Base-by-base conservation (phyloP, 176 grass and related monocot genomes). In the Zea luxurians region DNA sequence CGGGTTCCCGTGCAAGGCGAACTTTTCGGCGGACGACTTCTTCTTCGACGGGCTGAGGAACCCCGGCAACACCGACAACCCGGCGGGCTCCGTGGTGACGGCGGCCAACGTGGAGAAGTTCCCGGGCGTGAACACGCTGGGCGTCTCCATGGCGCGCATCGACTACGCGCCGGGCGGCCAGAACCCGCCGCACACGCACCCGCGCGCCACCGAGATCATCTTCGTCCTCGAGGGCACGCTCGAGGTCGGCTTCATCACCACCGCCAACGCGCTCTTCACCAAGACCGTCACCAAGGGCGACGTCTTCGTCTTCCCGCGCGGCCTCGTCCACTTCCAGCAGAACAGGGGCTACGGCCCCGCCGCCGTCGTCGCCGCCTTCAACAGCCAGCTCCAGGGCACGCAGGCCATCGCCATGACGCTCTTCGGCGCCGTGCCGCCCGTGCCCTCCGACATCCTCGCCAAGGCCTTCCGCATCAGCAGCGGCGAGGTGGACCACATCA, bases 211-310 rank as follows among this genome's bases (percentile, higher is more conserved):
- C 0, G 90, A 96, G 87, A 88, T 96, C 11, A 52, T 97, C 63
- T 93, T 97, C 61, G 90, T 97, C 42, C 79, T 86, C 47, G 41
- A 93, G 12, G 93, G 86, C 57, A 68, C 52, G 53, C 83, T 97
- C 13, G 86, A 97, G 81, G 93, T 93, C 5, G 93, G 93, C 0
- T 97, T 97, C 83, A 83, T 97, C 88, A 93, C 85, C 83, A 93
- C 90, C 0, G 81, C 68, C 13, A 93, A 97, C 69, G 72, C 71
- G 80, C 90, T 97, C 74, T 79, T 93, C 77, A 16, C 70, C 41
- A 88, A 86, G 83, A 78, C 21, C 64, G 36, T 97, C 83, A 70
- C 9, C 44, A 60, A 37, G 4, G 93, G 93, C 0, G 93, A 97
- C 6, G 68, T 84, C 36, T 97, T 97, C 66, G 93, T 88, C 20